Conservation (phyloP, 2,329 filamentous ascomycete genomes). For the Botryotinia convoluta region DNA sequence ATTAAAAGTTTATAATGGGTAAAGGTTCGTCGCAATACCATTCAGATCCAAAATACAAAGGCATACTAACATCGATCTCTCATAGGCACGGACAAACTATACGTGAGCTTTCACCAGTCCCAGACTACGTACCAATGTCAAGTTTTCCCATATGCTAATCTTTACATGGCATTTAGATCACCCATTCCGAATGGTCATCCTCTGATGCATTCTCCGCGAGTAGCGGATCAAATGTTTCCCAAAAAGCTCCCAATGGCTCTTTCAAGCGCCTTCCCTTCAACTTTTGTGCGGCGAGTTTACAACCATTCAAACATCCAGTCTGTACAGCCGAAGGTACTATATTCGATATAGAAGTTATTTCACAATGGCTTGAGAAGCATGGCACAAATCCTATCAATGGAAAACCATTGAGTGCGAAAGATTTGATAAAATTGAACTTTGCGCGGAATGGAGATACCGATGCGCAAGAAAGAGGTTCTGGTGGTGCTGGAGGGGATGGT, state of each 20-base stretch:
- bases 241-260: slow-evolving; percentile 54
- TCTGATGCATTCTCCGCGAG: slow-evolving; percentile 84
- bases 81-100: slow-evolving; percentile 53
- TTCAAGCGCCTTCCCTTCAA: slow-evolving; percentile 96
- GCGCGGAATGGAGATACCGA: slow-evolving; percentile 77
- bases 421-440: slow-evolving; percentile 89
- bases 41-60: not conserved
- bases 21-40: slow-evolving; percentile 31
- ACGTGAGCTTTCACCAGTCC: slow-evolving; percentile 27
- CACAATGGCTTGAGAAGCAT: slow-evolving; percentile 91
- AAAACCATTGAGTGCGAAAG: slow-evolving; percentile 70
- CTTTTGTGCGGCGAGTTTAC: slow-evolving; percentile 93
- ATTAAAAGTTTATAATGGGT: slow-evolving; percentile 29
- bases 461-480: slow-evolving; percentile 45
- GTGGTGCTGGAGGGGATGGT: slow-evolving; percentile 55
- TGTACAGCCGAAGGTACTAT: slow-evolving; percentile 85
- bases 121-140: slow-evolving; percentile 5
- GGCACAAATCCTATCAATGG: slow-evolving; percentile 89
- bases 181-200: slow-evolving; percentile 96
- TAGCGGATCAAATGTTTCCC: slow-evolving; percentile 65
- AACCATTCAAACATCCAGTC: slow-evolving; percentile 92
- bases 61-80: slow-evolving; percentile 6
- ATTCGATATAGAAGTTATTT: slow-evolving; percentile 92
- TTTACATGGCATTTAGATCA: slow-evolving; percentile 59
- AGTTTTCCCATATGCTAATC: not conserved